phyloP scores from a whole-genome alignment of 2,329 filamentous ascomycete species.

The Hymenoscyphus scutula region DNA sequence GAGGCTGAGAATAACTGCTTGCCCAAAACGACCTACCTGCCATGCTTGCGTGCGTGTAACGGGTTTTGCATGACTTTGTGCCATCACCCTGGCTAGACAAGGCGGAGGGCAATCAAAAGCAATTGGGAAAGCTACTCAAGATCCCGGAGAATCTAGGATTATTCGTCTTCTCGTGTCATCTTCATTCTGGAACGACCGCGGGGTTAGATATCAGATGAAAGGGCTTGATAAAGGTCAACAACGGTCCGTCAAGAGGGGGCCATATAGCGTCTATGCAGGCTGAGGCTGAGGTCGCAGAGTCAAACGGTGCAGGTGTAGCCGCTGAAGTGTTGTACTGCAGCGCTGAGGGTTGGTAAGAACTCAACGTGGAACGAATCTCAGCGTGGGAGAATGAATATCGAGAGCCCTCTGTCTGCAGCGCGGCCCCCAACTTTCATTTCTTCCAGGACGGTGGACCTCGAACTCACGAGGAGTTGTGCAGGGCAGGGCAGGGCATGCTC shows the following conservation, averaged over 20 bases:
- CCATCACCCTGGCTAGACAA: background rate
- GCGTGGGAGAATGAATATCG: background rate
- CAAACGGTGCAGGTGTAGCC: conserved; percentile 2
- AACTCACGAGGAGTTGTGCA: background rate
- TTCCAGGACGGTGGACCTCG: background rate
- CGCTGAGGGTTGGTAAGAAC: conserved; percentile 2
- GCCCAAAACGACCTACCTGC: background rate
- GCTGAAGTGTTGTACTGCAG: background rate
- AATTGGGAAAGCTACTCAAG: background rate
- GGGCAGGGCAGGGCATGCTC: no score
- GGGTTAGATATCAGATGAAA: background rate
- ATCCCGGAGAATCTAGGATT: background rate
- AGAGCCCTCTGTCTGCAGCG: background rate
- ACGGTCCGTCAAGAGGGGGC: background rate
- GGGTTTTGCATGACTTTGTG: background rate
- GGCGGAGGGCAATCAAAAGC: background rate
- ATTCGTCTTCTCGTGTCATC: background rate
- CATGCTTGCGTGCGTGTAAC: background rate
- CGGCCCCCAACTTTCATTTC: background rate
- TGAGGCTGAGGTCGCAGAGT: background rate
- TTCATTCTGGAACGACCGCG: background rate
- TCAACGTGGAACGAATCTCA: conserved; percentile 1
- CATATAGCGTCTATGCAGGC: conserved; percentile 3
- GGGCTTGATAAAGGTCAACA: background rate
- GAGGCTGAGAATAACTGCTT: background rate